A percentile compares a stretch with the other conserved stretches of the same genome.
phyloP scores from a whole-genome alignment of 176 grass and related monocot species.

The Leersia perrieri region DNA sequence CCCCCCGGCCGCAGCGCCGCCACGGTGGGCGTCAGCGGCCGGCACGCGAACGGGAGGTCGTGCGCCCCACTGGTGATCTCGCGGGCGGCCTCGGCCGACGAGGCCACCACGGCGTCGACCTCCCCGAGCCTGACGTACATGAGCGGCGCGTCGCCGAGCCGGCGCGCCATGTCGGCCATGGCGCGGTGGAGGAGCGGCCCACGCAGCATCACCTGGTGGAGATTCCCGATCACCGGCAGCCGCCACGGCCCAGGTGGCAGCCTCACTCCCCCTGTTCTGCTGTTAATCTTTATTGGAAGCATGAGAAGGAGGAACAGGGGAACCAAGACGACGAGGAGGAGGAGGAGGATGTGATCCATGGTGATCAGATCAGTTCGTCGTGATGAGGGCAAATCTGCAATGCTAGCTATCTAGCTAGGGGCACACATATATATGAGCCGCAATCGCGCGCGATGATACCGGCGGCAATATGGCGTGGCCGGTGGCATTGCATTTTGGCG shows the following conservation, averaged over 20 bases:
- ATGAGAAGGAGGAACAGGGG: neutral
- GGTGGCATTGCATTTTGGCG: too few relatives aligned
- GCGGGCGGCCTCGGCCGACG: neutral
- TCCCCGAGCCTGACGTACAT: neutral
- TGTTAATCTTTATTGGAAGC: neutral
- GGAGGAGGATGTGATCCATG: neutral
- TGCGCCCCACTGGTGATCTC: neutral
- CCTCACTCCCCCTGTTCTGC: neutral
- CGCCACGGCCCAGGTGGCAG: conserved; percentile 37
- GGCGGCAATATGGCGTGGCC: too few relatives aligned
- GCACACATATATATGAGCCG: too few relatives aligned
- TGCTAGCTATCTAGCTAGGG: too few relatives aligned
- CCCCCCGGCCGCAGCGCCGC: too few relatives aligned
- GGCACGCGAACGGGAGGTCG: neutral
- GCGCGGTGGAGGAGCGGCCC: conserved; percentile 2
- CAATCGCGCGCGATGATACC: too few relatives aligned
- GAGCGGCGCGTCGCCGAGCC: neutral
- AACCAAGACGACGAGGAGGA: neutral
- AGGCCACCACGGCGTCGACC: neutral
- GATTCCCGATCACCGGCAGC: conserved; percentile 40
- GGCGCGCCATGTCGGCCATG: conserved; percentile 21
- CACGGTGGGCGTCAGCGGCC: neutral
- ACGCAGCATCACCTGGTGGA: conserved; percentile 16
- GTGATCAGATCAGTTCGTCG: too few relatives aligned
- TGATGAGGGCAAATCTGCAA: too few relatives aligned